Conservation (phyloP, 2,329 filamentous ascomycete species). For the Aspergillus texensis region DNA sequence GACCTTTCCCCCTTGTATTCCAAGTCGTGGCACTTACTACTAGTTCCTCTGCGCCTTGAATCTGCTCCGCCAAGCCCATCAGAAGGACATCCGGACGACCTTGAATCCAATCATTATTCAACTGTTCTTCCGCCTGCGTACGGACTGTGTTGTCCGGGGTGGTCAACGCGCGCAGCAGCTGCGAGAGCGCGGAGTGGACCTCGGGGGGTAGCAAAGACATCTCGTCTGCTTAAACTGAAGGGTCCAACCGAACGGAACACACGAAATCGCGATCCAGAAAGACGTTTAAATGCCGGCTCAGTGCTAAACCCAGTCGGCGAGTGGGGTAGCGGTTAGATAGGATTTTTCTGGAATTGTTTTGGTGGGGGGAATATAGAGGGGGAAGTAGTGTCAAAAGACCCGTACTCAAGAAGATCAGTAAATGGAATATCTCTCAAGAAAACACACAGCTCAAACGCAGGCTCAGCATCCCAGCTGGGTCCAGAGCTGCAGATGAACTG, state of each 20-base stretch:
- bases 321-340: conserved; percentile 18
- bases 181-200: conserved; percentile 78
- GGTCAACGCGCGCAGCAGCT: conserved; percentile 86
- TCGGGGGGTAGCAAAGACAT: conserved; percentile 89
- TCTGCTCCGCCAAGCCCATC: conserved; percentile 93
- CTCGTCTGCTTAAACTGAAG: conserved; percentile 32
- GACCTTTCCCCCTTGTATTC: neutral
- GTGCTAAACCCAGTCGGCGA: conserved; percentile 19
- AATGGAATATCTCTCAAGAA: conserved; percentile 12
- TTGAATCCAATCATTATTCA: conserved; percentile 86
- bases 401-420: conserved; percentile 2
- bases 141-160: conserved; percentile 85
- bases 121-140: conserved; percentile 83
- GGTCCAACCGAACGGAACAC: conserved; percentile 17
- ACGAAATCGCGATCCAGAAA: conserved; percentile 19
- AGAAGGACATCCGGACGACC: conserved; percentile 82
- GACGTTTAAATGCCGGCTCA: conserved; percentile 14
- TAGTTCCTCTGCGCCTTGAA: conserved; percentile 74
- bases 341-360: conserved; percentile 25
- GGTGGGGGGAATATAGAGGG: conserved; percentile 20
- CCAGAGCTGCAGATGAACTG: conserved; percentile 19
- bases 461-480: conserved; percentile 30
- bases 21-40: conserved; percentile 57
- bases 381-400: neutral
- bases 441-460: conserved; percentile 21